Conservation (phyloP, 495 filamentous ascomycete genomes). For the Annulohypoxylon bovei region DNA sequence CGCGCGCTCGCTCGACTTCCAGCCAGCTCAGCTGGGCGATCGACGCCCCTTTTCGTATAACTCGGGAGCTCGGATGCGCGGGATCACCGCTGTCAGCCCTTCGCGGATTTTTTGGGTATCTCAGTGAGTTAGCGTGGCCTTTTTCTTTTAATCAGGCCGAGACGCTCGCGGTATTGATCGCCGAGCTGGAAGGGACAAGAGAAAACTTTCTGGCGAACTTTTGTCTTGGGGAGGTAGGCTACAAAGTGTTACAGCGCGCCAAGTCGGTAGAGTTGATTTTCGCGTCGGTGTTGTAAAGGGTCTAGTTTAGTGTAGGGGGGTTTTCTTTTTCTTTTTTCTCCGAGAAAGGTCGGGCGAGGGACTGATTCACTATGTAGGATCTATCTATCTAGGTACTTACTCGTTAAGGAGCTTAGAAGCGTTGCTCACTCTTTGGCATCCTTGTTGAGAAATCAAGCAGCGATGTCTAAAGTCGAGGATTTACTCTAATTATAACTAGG, state of each 20-base stretch:
- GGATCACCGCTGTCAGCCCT: constrained; percentile 26
- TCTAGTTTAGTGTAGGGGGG: too few relatives aligned
- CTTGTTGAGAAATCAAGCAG: not conserved
- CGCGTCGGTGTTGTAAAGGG: not conserved
- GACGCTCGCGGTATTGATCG: not conserved
- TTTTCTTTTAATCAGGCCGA: not conserved
- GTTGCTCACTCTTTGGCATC: not conserved
- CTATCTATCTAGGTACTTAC: not conserved
- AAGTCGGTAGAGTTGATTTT: not conserved
- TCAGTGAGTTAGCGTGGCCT: not conserved
- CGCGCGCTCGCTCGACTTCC: not conserved
- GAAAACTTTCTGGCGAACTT: not conserved
- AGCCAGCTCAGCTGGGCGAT: not conserved
- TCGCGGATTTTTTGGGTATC: not conserved
- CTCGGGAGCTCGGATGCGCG: constrained; percentile 5
- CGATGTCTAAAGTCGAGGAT: not conserved
- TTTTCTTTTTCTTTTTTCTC: not conserved
- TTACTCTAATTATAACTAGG: too few relatives aligned
- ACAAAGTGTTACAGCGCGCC: not conserved
- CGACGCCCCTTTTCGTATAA: not conserved
- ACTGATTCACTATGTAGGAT: not conserved
- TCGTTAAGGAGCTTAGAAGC: not conserved
- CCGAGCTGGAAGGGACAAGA: constrained; percentile 6
- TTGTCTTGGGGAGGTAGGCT: not conserved
- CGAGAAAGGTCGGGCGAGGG: not conserved